Conservation (phyloP, 495 filamentous ascomycete genomes). For the Penicillium bovifimosum region DNA sequence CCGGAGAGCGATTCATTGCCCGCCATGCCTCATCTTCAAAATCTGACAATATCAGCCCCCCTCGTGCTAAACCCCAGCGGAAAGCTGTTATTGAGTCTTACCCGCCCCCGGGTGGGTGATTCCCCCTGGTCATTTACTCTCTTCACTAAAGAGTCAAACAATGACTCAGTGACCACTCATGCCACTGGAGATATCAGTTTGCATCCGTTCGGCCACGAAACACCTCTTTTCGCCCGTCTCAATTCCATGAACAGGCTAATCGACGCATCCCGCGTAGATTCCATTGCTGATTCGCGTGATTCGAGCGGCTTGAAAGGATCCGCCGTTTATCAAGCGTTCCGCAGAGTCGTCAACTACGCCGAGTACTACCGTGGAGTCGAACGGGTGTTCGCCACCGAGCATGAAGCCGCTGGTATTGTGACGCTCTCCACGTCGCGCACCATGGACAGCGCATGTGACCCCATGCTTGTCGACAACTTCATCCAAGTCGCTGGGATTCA, state of each 20-base stretch:
- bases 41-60: background rate
- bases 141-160: background rate
- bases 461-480: slow-evolving; percentile 33
- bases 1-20: background rate
- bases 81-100: background rate
- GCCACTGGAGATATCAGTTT: background rate
- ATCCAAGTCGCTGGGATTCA: slow-evolving; percentile 37
- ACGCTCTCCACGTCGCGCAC: slow-evolving; percentile 4
- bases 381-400: slow-evolving; percentile 17
- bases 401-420: slow-evolving; percentile 28
- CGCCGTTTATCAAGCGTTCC: slow-evolving; percentile 32
- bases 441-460: slow-evolving; percentile 10
- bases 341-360: slow-evolving; percentile 28
- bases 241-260: slow-evolving; percentile 2
- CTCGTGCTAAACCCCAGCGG: background rate
- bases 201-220: background rate
- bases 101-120: background rate
- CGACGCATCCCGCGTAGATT: background rate
- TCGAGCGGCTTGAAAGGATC: slow-evolving; percentile 9
- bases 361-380: slow-evolving; percentile 33
- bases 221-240: background rate
- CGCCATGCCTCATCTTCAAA: background rate
- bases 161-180: background rate
- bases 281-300: background rate
- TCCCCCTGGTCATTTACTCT: background rate